Evolutionary conservation across 805 yeast genomes (phyloP).

Genomic region (Wickerhamiella domercqiae): DNA sequence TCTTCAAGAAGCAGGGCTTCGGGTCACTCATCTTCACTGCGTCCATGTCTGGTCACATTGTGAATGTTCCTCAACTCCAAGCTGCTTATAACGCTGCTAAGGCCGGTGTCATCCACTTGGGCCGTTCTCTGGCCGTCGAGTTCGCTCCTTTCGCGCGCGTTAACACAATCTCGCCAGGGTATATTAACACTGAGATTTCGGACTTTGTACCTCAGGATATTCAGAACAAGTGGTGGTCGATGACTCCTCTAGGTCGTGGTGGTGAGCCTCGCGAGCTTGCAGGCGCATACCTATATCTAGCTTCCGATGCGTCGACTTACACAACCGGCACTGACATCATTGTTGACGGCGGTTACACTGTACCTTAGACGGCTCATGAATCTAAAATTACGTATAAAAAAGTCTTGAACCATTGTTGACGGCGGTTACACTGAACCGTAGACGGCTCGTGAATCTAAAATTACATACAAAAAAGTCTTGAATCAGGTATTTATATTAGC

Average conservation of each 20-base stretch:
- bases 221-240: constrained; percentile 34
- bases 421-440: constrained; percentile 55
- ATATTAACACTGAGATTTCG: constrained; percentile 57
- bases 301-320: constrained; percentile 66
- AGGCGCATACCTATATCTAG: constrained; percentile 69
- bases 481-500: too few species aligned
- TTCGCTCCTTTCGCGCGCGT: constrained; percentile 85
- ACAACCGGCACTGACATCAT: constrained; percentile 64
- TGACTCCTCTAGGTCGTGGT: constrained; percentile 38
- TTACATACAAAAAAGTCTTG: not conserved
- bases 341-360: constrained; percentile 68
- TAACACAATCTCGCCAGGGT: constrained; percentile 75
- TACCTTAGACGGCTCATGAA: constrained; percentile 34
- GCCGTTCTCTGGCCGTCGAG: constrained; percentile 61
- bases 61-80: constrained; percentile 74
- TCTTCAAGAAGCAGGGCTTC: constrained; percentile 54
- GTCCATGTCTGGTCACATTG: constrained; percentile 80
- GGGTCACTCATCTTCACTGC: constrained; percentile 79
- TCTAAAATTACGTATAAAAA: not conserved
- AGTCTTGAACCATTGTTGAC: constrained; percentile 18
- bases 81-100: constrained; percentile 77
- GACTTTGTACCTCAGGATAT: constrained; percentile 32
- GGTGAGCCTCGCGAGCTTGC: constrained; percentile 48
- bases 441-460: constrained; percentile 28
- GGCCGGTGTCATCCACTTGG: constrained; percentile 56